Conservation (phyloP, 164 flowering plant species). For the Annona squamosa region DNA sequence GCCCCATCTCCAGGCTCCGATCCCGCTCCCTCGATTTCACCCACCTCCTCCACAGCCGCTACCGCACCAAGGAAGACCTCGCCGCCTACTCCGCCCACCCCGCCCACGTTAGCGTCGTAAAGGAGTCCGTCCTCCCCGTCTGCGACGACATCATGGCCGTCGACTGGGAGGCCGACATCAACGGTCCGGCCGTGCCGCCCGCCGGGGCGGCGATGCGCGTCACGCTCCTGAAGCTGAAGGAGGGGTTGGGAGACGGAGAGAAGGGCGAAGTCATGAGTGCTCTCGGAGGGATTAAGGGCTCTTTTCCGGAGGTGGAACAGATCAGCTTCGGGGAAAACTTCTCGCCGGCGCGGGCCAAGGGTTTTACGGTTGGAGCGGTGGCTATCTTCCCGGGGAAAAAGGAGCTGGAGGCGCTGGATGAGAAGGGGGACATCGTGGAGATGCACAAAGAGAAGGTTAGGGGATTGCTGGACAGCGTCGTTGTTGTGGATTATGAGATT, state of each 20-base stretch:
- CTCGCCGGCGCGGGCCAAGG: constrained; percentile 67
- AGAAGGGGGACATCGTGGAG: constrained; percentile 26
- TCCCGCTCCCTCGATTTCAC: constrained; percentile 40
- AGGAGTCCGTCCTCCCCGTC: constrained; percentile 42
- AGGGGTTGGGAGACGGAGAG: constrained; percentile 28
- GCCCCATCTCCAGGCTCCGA: constrained; percentile 34
- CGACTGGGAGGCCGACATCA: constrained; percentile 50
- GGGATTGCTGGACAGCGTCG: constrained; percentile 37
- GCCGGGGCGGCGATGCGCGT: constrained; percentile 43
- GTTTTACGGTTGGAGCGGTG: constrained; percentile 48
- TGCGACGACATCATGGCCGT: constrained; percentile 66
- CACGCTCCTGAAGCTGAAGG: constrained; percentile 49
- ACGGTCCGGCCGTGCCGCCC: constrained; percentile 7
- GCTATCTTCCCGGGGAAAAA: constrained; percentile 34
- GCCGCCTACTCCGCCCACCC: constrained; percentile 41
- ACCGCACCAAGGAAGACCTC: constrained; percentile 46
- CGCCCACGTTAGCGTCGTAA: constrained; percentile 42
- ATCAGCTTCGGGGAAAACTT: constrained; percentile 61
- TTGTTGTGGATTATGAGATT: constrained; percentile 49
- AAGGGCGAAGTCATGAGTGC: constrained; percentile 31
- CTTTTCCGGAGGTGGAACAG: constrained; percentile 26
- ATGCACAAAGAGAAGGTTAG: constrained; percentile 41
- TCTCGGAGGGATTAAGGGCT: constrained; percentile 33
- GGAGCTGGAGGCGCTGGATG: constrained; percentile 38
- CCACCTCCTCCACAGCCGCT: constrained; percentile 60